A percentile compares a stretch with the other conserved stretches of the same genome.
These are phyloP conservation scores for Pythium grandisporangium DNA, from an alignment of 352 stramenopile species.

Conservation along the genomic window DNA sequence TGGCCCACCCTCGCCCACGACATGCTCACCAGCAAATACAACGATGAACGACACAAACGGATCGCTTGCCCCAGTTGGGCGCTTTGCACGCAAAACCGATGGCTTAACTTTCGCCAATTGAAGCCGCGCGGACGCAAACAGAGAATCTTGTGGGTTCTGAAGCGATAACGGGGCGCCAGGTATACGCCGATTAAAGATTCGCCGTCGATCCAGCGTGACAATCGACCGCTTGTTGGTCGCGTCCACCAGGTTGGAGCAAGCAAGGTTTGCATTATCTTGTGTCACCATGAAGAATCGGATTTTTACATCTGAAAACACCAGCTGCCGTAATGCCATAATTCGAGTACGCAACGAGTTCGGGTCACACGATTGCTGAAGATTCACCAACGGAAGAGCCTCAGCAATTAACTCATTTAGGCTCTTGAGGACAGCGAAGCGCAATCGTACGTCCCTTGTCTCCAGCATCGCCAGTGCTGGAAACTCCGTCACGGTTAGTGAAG, in stretches of 20 bases:
- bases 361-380: constrained; percentile 42
- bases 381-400: constrained; percentile 51
- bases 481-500: constrained; percentile 14
- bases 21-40: constrained; percentile 67
- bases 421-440: constrained; percentile 51
- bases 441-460: constrained; percentile 43
- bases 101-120: constrained; percentile 41
- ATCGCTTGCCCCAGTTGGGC: constrained; percentile 65
- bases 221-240: constrained; percentile 43
- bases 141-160: constrained; percentile 35
- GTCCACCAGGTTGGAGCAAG: constrained; percentile 29
- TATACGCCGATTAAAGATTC: constrained; percentile 24
- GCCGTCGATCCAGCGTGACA: constrained; percentile 60
- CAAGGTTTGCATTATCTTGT: constrained; percentile 62
- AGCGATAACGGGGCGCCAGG: constrained; percentile 15
- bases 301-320: constrained; percentile 70
- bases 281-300: constrained; percentile 62
- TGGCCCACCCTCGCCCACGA: constrained; percentile 67
- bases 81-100: constrained; percentile 46
- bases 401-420: constrained; percentile 44
- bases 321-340: constrained; percentile 42
- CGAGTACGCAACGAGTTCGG: constrained; percentile 35
- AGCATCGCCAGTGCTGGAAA: constrained; percentile 27
- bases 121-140: constrained; percentile 56
- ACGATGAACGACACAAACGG: constrained; percentile 79